A percentile compares a stretch with the other conserved stretches of the same genome.
Conservation (phyloP, 768 basidiomycete genomes). For the Hygrocybe coccinea region DNA sequence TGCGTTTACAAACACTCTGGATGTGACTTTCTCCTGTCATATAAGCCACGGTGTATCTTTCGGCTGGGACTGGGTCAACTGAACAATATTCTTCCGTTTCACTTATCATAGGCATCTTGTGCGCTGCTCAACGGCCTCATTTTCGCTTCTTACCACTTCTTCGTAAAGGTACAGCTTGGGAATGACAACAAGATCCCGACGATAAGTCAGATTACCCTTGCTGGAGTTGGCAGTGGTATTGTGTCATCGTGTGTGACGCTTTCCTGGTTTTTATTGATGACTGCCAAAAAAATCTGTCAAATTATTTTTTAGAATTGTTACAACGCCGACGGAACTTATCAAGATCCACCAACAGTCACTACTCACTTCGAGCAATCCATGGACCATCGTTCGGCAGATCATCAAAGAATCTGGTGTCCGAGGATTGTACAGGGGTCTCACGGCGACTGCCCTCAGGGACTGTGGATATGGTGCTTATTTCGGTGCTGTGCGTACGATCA, state of each 20-base stretch:
- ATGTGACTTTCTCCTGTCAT: neutral
- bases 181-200: slow-evolving; percentile 48
- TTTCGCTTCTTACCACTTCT: slow-evolving; percentile 78
- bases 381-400: slow-evolving; percentile 53
- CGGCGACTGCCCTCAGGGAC: slow-evolving; percentile 71
- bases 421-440: slow-evolving; percentile 74
- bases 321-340: slow-evolving; percentile 81
- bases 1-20: slow-evolving; percentile 29
- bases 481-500: slow-evolving; percentile 47
- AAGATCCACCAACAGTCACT: slow-evolving; percentile 79
- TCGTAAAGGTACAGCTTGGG: slow-evolving; percentile 63
- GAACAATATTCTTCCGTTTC: neutral
- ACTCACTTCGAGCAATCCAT: slow-evolving; percentile 43
- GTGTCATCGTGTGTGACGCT: slow-evolving; percentile 61
- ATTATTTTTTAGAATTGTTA: slow-evolving; percentile 21
- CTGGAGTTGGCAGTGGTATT: slow-evolving; percentile 77
- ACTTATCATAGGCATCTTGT: slow-evolving; percentile 47
- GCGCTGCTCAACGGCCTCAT: slow-evolving; percentile 82
- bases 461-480: slow-evolving; percentile 86
- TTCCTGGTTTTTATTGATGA: slow-evolving; percentile 2
- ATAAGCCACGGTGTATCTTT: neutral
- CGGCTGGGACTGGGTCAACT: neutral
- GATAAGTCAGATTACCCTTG: slow-evolving; percentile 66
- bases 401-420: slow-evolving; percentile 50
- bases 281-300: too few species aligned